Evolutionary conservation across 129 eudicot genomes (phyloP).

Genomic region (Lactuca sativa): DNA sequence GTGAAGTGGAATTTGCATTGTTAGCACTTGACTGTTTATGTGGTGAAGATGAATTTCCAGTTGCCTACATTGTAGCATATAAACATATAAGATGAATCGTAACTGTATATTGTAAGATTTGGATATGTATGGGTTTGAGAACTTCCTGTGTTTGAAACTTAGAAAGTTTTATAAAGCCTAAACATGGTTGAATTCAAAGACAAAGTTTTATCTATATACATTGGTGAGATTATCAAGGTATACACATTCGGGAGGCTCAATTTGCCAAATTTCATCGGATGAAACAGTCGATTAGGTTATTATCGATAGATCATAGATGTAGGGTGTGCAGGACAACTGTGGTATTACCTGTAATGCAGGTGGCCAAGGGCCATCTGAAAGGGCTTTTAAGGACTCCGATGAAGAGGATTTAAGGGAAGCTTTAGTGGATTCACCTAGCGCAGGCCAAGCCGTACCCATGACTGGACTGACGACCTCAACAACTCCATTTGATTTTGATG

Average conservation of each 20-base stretch:
- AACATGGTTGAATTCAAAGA: neutral
- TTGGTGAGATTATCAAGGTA: neutral
- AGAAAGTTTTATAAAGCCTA: neutral
- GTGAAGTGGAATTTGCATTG: conserved; percentile 42
- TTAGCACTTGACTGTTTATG: conserved; percentile 38
- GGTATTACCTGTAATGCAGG: conserved; percentile 48
- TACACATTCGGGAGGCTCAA: neutral
- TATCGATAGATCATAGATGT: neutral
- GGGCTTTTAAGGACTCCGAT: conserved; percentile 48
- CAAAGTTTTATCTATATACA: conserved; percentile 7
- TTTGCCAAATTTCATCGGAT: conserved; percentile 6
- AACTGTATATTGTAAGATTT: neutral
- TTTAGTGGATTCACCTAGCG: conserved; percentile 73
- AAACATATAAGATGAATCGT: neutral
- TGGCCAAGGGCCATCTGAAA: conserved; percentile 42
- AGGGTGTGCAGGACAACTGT: conserved; percentile 1
- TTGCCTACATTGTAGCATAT: conserved; percentile 32
- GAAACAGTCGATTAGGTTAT: neutral
- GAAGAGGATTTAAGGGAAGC: conserved; percentile 58
- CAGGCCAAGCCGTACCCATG: conserved; percentile 82
- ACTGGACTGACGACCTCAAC: conserved; percentile 52
- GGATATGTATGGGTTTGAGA: neutral
- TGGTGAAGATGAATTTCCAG: conserved; percentile 53
- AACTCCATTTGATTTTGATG: conserved; percentile 51
- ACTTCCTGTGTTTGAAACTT: neutral